These are phyloP conservation scores for Xenosphaeropsis pyriputrescens DNA, from an alignment of 2,329 filamentous ascomycete genomes.

Conservation along the genomic window DNA sequence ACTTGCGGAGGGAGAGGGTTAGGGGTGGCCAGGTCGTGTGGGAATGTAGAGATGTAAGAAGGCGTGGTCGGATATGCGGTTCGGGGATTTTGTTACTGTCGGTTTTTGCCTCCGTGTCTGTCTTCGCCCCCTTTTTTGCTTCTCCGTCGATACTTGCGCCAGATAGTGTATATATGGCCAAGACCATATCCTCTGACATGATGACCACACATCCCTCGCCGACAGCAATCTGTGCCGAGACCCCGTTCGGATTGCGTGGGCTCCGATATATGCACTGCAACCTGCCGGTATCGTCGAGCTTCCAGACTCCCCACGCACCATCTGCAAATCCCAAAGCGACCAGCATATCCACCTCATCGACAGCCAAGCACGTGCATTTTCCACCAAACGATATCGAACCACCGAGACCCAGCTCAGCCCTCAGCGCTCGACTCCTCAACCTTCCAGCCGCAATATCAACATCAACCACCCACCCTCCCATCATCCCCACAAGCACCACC, in stretches of 20 bases:
- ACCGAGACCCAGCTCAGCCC: conserved; percentile 33
- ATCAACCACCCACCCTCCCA: conserved; percentile 64
- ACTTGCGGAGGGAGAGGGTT: conserved; percentile 67
- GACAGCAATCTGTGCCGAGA: conserved; percentile 56
- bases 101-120: conserved; percentile 1
- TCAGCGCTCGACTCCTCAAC: conserved; percentile 43
- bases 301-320: conserved; percentile 59
- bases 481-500: conserved; percentile 59
- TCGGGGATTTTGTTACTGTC: neutral
- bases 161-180: conserved; percentile 61
- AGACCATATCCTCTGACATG: conserved; percentile 56
- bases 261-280: conserved; percentile 8
- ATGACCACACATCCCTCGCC: conserved; percentile 65
- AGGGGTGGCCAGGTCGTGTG: conserved; percentile 66
- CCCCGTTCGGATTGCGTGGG: conserved; percentile 13
- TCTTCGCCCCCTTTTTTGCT: conserved; percentile 3
- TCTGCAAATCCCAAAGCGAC: conserved; percentile 57
- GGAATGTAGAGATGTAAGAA: conserved; percentile 68
- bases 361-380: conserved; percentile 27
- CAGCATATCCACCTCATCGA: conserved; percentile 45
- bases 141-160: conserved; percentile 11
- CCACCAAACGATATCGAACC: conserved; percentile 34
- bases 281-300: conserved; percentile 18
- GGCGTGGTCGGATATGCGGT: conserved; percentile 7
- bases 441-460: conserved; percentile 64